Conservation (phyloP, 371 early-diverging fungal species). For the Synchytrium microbalum region DNA sequence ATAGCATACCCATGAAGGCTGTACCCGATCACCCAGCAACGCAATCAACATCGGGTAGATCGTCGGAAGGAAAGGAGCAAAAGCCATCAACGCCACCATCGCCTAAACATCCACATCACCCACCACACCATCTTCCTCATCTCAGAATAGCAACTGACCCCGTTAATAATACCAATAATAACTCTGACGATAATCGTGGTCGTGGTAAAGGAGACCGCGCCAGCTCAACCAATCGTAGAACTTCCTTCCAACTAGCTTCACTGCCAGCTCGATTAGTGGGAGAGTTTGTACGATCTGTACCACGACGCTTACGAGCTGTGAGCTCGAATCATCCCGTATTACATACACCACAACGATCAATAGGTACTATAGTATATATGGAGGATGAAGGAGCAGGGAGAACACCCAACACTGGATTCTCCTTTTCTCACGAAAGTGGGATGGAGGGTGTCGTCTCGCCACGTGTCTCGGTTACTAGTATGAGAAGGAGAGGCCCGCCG, state of each 20-base stretch:
- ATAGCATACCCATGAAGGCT: neutral
- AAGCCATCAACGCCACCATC: neutral
- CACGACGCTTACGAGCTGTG: constrained; percentile 2
- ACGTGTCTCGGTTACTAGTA: constrained; percentile 7
- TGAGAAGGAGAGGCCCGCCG: neutral
- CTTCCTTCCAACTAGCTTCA: neutral
- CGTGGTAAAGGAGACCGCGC: neutral
- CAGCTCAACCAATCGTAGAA: neutral
- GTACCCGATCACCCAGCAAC: neutral
- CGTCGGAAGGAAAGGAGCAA: neutral
- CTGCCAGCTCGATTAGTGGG: constrained; percentile 6
- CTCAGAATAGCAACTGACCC: neutral
- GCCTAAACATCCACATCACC: too few species aligned
- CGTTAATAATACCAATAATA: neutral
- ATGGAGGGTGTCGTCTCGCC: constrained; percentile 41
- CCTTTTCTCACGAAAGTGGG: constrained; percentile 39
- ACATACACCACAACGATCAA: constrained; percentile 4
- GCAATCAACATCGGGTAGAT: neutral
- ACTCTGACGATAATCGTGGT: neutral
- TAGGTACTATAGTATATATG: constrained; percentile 31
- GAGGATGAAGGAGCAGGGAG: constrained; percentile 14
- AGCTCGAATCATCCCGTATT: neutral
- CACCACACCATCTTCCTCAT: neutral
- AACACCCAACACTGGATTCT: constrained; percentile 36
- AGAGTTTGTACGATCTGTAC: constrained; percentile 7